These are phyloP conservation scores for Cladophialophora carrionii DNA, from an alignment of 2,329 filamentous ascomycete genomes.

Conservation along the genomic window DNA sequence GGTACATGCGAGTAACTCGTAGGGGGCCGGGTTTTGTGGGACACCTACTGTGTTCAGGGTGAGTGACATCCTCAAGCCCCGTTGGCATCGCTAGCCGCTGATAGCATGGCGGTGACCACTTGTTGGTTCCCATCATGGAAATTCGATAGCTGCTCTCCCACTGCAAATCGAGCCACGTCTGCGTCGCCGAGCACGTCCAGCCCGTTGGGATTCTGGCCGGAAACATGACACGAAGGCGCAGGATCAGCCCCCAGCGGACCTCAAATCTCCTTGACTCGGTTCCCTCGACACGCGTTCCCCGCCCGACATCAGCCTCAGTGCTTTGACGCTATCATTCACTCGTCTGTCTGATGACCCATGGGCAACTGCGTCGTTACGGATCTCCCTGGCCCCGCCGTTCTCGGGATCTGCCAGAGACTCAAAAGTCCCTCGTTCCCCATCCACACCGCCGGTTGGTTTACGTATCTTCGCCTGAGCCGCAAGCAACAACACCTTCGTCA, in stretches of 20 bases:
- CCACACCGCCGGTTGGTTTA: conserved; percentile 3
- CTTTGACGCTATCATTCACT: neutral
- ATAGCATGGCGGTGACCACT: conserved; percentile 1
- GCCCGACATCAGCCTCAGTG: conserved; percentile 3
- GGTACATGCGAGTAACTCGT: too few species aligned
- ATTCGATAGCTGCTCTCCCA: neutral
- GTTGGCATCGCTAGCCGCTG: conserved; percentile 4
- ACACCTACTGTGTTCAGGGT: neutral
- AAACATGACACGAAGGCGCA: conserved; percentile 7
- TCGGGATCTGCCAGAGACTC: neutral
- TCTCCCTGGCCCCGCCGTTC: neutral
- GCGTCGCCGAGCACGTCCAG: neutral
- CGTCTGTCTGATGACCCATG: conserved; percentile 4
- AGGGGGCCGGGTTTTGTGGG: neutral
- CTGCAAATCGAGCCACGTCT: neutral
- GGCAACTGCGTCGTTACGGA: neutral
- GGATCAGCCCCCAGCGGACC: conserved; percentile 7
- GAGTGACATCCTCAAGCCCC: neutral
- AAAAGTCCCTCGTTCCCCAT: conserved; percentile 13
- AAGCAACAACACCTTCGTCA: neutral
- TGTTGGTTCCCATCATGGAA: neutral
- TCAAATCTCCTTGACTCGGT: conserved; percentile 17
- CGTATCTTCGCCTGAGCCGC: neutral
- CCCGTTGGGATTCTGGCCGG: neutral
- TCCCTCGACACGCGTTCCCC: conserved; percentile 5